These are phyloP conservation scores for Sarocladium kiliense DNA, from an alignment of 2,329 filamentous ascomycete species.

Conservation along the genomic window DNA sequence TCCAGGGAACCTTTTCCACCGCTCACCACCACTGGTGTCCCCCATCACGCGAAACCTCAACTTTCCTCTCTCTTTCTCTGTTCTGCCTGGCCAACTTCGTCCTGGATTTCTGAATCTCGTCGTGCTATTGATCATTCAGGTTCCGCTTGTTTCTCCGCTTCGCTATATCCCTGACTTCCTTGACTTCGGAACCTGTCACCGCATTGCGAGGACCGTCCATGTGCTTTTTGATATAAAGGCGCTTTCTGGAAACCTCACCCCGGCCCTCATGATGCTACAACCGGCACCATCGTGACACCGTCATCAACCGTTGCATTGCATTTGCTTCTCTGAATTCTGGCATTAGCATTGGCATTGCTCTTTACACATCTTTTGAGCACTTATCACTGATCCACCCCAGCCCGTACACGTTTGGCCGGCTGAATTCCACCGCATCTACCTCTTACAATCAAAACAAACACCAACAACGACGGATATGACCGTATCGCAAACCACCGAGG, in stretches of 20 bases:
- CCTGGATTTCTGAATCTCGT: neutral
- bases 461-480: neutral
- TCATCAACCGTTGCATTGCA: neutral
- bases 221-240: neutral
- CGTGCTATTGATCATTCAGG: neutral
- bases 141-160: neutral
- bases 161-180: neutral
- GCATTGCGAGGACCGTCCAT: too few species aligned
- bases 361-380: neutral
- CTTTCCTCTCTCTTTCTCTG: neutral
- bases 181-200: neutral
- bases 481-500: neutral
- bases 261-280: neutral
- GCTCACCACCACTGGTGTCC: neutral
- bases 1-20: conserved; percentile 1
- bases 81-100: neutral
- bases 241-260: neutral
- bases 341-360: neutral
- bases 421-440: too few species aligned
- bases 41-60: neutral
- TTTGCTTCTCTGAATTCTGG: neutral
- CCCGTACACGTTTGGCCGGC: conserved; percentile 1
- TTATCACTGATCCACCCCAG: too few species aligned
- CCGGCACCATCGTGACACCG: neutral
- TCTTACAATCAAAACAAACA: neutral